These are phyloP conservation scores for Penicillium sp. DNA, from an alignment of 2,329 filamentous ascomycete genomes.

Conservation along the genomic window DNA sequence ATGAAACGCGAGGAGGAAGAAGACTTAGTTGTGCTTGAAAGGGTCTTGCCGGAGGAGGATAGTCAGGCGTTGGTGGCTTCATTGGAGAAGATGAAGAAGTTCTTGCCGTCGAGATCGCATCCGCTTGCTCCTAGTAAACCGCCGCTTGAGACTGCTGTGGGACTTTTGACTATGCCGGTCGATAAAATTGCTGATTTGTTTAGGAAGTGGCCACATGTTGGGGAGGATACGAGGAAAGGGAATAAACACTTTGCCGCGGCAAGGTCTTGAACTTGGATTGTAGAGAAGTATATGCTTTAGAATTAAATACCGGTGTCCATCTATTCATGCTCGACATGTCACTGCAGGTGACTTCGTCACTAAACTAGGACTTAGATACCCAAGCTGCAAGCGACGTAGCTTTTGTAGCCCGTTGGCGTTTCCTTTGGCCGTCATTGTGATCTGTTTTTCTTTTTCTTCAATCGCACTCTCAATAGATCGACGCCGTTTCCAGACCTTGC, in stretches of 20 bases:
- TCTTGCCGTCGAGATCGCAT: constrained; percentile 55
- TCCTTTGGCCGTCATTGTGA: background rate
- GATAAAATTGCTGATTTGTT: constrained; percentile 59
- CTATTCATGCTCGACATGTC: constrained; percentile 9
- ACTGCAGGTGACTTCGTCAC: constrained; percentile 8
- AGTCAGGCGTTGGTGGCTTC: constrained; percentile 42
- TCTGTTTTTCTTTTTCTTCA: background rate
- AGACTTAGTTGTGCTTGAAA: constrained; percentile 52
- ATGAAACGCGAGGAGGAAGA: constrained; percentile 53
- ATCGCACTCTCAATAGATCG: constrained; percentile 16
- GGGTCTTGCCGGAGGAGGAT: constrained; percentile 35
- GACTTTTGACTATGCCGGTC: constrained; percentile 57
- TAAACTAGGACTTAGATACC: constrained; percentile 7
- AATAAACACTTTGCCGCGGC: background rate
- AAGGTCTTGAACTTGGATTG: background rate
- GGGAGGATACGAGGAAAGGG: background rate
- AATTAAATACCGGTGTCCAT: background rate
- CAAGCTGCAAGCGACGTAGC: constrained; percentile 16
- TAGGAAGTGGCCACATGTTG: constrained; percentile 50
- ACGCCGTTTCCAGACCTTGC: constrained; percentile 33
- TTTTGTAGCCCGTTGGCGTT: constrained; percentile 3
- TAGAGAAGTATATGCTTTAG: background rate
- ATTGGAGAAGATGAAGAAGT: constrained; percentile 55
- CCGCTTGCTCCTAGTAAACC: constrained; percentile 53
- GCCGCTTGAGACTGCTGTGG: constrained; percentile 58